Evolutionary conservation across 129 eudicot species (phyloP), one percentile per base, ranked within the genome.

Genomic region (Dittrichia graveolens): DNA sequence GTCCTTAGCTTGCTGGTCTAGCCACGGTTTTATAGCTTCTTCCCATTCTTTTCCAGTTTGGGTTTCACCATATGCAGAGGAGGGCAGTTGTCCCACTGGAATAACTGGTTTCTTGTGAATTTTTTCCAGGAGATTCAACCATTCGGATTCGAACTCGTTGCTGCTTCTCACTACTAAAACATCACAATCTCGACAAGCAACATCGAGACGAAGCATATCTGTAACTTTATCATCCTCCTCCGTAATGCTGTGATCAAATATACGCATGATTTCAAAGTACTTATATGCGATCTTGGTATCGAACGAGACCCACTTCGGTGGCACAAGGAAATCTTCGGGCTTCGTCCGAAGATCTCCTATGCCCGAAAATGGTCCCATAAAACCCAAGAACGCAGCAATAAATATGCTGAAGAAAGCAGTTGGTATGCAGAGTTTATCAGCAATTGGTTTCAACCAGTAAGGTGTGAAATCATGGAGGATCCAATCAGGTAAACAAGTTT

Each of bases 391-490:
- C 6, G 14, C 12, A 38, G 72, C 79, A 0, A 15, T 37, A 8
- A 62, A 35, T 5, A 74, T 41, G 24, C 63, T 48, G 40, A 62
- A 64, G 52, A 7, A 63, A 3, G 55, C 79, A 0, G 48, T 74
- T 4, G 34, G 19, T 6, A 74, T 18, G 18, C 39, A 40, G 13
- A 14, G 55, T 24, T 63, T 41, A 3, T 24, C 39, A 0, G 81
- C 60, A 9, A 69, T 10, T 18, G 74, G 70, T 6, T 61, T 53
- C 16, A 79, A 5, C 83, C 83, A 79, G 54, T 54, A 66, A 8
- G 72, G 40, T 6, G 35, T 37, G 42, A 72, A 79, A 55, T 80
- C 84, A 13, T 31, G 61, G n/a, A 80, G 10, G 57, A 80, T 55
- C 84, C 84, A 80, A 50, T 80, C 72, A 0, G 80, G 72, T 3